phyloP scores from a whole-genome alignment of 352 stramenopile species.

The Phytopythium boreale region DNA sequence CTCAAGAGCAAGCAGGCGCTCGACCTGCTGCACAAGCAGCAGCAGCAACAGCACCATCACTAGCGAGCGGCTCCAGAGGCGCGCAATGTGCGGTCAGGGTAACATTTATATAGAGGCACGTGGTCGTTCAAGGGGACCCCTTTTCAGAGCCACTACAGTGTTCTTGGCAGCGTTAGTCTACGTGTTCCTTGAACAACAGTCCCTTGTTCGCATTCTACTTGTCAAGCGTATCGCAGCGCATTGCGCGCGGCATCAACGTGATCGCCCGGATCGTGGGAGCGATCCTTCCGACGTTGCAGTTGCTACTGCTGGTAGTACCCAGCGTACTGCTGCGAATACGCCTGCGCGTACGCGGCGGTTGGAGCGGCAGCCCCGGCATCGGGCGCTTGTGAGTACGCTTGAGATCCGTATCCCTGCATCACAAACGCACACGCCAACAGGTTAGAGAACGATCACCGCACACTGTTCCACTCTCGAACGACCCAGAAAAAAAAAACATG shows the following conservation, averaged over 20 bases:
- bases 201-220: background rate
- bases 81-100: background rate
- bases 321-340: slow-evolving; percentile 41
- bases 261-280: background rate
- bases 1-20: slow-evolving; percentile 85
- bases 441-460: background rate
- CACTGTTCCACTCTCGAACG: background rate
- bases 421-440: slow-evolving; percentile 13
- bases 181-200: background rate
- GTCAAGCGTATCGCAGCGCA: background rate
- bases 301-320: slow-evolving; percentile 66
- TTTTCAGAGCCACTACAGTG: background rate
- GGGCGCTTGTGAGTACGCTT: slow-evolving; percentile 41
- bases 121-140: background rate
- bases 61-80: slow-evolving; percentile 3
- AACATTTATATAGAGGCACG: background rate
- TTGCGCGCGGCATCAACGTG: background rate
- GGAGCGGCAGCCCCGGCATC: slow-evolving; percentile 20
- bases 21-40: slow-evolving; percentile 63
- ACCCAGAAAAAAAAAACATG: slow-evolving; percentile 4
- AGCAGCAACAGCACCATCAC: background rate
- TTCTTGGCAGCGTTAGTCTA: background rate
- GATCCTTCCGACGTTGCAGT: no score
- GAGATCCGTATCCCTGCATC: slow-evolving; percentile 50
- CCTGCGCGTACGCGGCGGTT: slow-evolving; percentile 42